Evolutionary conservation across 2,329 filamentous ascomycete genomes (phyloP).

Genomic region (Colletotrichum chlorophyti): DNA sequence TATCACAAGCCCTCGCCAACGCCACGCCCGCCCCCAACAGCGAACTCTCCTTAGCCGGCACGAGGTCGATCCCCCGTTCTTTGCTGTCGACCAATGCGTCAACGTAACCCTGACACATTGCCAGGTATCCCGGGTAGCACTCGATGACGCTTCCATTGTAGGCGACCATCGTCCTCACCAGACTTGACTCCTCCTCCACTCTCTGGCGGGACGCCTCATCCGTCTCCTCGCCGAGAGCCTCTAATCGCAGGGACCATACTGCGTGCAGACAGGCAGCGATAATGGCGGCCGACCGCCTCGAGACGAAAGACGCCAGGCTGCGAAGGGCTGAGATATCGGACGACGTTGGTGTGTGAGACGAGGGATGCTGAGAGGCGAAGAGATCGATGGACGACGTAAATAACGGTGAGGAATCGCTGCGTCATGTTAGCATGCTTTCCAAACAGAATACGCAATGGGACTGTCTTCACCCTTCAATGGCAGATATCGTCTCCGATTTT

Average conservation of each 20-base stretch:
- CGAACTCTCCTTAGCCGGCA: constrained; percentile 76
- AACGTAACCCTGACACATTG: constrained; percentile 67
- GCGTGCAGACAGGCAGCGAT: constrained; percentile 65
- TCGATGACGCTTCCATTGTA: constrained; percentile 84
- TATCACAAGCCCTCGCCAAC: constrained; percentile 46
- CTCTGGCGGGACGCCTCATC: constrained; percentile 36
- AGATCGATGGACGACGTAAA: constrained; percentile 52
- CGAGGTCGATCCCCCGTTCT: constrained; percentile 61
- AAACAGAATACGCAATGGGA: too few species aligned
- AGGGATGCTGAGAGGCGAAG: constrained; percentile 59
- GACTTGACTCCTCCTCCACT: constrained; percentile 57
- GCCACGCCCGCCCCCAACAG: constrained; percentile 79
- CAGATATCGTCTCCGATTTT: constrained; percentile 65
- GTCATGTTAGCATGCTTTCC: constrained; percentile 9
- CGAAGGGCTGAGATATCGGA: constrained; percentile 60
- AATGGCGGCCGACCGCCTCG: constrained; percentile 64
- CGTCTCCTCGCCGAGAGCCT: constrained; percentile 46
- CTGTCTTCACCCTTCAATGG: constrained; percentile 63
- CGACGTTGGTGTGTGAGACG: constrained; percentile 44
- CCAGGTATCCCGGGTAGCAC: constrained; percentile 74
- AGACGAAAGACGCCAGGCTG: constrained; percentile 59
- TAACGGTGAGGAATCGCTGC: constrained; percentile 51
- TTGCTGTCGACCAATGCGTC: constrained; percentile 58
- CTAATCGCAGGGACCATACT: constrained; percentile 63
- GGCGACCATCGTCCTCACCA: constrained; percentile 66